Percentiles rank a stretch among this genome's conserved stretches.
Evolutionary conservation across 1,139 yeast species (phyloP).

Genomic region (Yamadazyma jaroonii): DNA sequence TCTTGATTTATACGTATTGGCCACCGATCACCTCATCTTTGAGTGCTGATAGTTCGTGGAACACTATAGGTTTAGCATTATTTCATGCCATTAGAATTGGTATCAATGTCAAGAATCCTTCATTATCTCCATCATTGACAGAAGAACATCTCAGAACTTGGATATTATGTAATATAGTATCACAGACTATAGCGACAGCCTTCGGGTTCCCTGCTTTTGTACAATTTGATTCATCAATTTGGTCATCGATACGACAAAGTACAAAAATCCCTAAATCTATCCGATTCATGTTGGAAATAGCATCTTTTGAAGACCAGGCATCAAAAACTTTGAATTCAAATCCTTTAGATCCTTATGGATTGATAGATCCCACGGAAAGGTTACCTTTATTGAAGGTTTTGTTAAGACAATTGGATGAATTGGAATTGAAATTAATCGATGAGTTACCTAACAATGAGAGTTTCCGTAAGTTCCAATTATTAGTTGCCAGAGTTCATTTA

Average conservation of each 20-base stretch:
- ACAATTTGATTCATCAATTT: constrained; percentile 72
- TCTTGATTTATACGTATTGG: constrained; percentile 86
- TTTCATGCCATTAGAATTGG: constrained; percentile 92
- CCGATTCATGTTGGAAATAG: constrained; percentile 74
- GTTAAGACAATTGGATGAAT: constrained; percentile 67
- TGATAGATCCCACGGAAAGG: constrained; percentile 65
- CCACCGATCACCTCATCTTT: constrained; percentile 92
- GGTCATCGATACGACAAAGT: constrained; percentile 47
- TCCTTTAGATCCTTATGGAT: constrained; percentile 64
- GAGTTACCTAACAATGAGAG: constrained; percentile 47
- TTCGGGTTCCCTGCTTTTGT: constrained; percentile 95
- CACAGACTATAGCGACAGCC: constrained; percentile 86
- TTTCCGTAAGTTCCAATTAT: constrained; percentile 62
- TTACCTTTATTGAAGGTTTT: constrained; percentile 71
- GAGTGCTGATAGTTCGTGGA: constrained; percentile 95
- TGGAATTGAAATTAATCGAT: constrained; percentile 51
- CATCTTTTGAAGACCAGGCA: constrained; percentile 82
- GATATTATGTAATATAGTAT: constrained; percentile 88
- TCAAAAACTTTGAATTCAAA: constrained; percentile 75
- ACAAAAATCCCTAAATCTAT: constrained; percentile 59
- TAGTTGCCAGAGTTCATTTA: constrained; percentile 75
- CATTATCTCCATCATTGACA: constrained; percentile 39
- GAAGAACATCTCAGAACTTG: constrained; percentile 85
- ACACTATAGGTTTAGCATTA: constrained; percentile 87
- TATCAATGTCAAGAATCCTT: constrained; percentile 54